Percentiles rank a stretch among this genome's conserved stretches.
Conservation (phyloP, 805 yeast genomes). For the Sungouiozyma ichnusensis region DNA sequence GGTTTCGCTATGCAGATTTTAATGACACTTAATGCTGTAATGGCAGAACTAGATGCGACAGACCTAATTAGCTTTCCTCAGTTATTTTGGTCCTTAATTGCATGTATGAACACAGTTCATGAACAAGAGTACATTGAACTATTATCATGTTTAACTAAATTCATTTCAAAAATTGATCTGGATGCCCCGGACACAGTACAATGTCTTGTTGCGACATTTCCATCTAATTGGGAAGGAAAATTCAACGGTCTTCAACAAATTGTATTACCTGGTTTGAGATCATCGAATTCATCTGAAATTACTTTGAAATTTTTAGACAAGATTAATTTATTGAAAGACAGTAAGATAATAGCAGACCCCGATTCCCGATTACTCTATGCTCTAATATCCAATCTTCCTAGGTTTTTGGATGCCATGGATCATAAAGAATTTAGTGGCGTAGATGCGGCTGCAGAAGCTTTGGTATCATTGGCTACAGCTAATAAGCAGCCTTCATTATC, state of each 20-base stretch:
- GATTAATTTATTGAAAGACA: constrained; percentile 53
- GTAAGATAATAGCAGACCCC: constrained; percentile 68
- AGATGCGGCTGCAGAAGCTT: constrained; percentile 41
- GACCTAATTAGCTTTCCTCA: constrained; percentile 83
- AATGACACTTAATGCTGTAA: constrained; percentile 89
- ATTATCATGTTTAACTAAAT: constrained; percentile 68
- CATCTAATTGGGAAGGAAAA: constrained; percentile 90
- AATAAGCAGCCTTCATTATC: constrained; percentile 50
- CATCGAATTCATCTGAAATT: constrained; percentile 69
- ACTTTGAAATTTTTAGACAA: constrained; percentile 65
- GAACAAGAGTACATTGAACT: constrained; percentile 91
- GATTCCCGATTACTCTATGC: constrained; percentile 62
- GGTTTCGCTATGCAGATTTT: constrained; percentile 95
- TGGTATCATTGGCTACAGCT: constrained; percentile 51
- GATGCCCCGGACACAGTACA: constrained; percentile 79
- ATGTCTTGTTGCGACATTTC: constrained; percentile 76
- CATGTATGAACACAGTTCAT: constrained; percentile 79
- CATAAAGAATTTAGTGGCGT: constrained; percentile 42
- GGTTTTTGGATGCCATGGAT: constrained; percentile 75
- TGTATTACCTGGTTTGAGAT: constrained; percentile 73
- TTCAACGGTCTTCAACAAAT: constrained; percentile 81
- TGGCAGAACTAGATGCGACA: constrained; percentile 72
- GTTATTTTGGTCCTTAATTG: constrained; percentile 90
- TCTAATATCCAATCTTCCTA: constrained; percentile 67
- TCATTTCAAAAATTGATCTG: constrained; percentile 76